Percentiles rank a stretch among this genome's conserved stretches.
These are phyloP conservation scores for Hansfordia pulvinata DNA, from an alignment of 2,329 filamentous ascomycete species.

Conservation along the genomic window DNA sequence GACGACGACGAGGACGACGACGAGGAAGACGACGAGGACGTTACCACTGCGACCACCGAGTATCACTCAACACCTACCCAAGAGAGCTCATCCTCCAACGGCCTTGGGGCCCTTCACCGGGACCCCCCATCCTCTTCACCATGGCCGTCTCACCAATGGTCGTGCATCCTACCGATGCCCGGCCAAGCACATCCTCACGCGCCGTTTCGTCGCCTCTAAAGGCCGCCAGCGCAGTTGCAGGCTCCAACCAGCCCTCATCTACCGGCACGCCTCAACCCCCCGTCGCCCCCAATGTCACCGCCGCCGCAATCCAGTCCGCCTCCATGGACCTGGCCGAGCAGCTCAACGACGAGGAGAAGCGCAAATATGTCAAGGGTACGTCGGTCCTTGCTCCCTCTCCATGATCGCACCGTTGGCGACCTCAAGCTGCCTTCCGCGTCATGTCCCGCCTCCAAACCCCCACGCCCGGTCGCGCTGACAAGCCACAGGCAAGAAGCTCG, in stretches of 20 bases:
- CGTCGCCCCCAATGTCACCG: constrained; percentile 12
- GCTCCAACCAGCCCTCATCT: constrained; percentile 25
- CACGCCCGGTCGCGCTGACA: too few species aligned
- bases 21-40: too few species aligned
- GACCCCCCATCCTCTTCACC: constrained; percentile 2
- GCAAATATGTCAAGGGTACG: constrained; percentile 78
- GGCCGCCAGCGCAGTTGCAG: constrained; percentile 20
- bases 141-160: constrained; percentile 19
- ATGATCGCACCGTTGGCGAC: constrained; percentile 3
- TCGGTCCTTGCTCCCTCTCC: constrained; percentile 1
- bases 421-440: too few species aligned
- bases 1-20: too few species aligned
- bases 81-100: too few species aligned
- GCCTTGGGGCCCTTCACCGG: too few species aligned
- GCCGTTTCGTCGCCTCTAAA: constrained; percentile 30
- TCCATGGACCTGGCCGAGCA: constrained; percentile 57
- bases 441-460: too few species aligned
- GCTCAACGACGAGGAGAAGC: constrained; percentile 68
- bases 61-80: too few species aligned
- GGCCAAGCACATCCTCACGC: constrained; percentile 12
- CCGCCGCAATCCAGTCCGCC: constrained; percentile 14
- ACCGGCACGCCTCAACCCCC: constrained; percentile 29
- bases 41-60: too few species aligned
- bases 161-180: constrained; percentile 12
- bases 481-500: constrained; percentile 67